Base-by-base conservation (phyloP, 805 yeast genomes). In the Lipomyces sp. region DNA sequence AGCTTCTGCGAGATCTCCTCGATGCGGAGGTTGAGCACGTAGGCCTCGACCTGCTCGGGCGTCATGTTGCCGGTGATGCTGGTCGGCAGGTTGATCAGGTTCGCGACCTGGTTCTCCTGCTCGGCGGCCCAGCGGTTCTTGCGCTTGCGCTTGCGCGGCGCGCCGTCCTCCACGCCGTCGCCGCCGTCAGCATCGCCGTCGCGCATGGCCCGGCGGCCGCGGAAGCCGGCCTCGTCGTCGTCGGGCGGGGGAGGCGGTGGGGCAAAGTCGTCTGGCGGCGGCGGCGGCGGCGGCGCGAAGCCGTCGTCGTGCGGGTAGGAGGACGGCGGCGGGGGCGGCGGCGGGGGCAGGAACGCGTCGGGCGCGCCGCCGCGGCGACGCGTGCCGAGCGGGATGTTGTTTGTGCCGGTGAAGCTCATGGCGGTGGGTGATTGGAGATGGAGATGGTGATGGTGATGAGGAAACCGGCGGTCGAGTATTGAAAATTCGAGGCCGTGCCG, bases 11-110 rank as follows among this genome's bases (percentile, higher is more conserved):
- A 77, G 49, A 91, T 81, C 64, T 91, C 98, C 53, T 86, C 87
- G 34, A 91, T 81, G 45, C 98, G 72, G 55, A 81, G 79, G 58
- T 79, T 72, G 28, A 81, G 74, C 11, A 71, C 72, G 44, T 64
- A 82, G 80, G 74, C 88, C 45, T 83, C 86, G 14, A 83, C 70
- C 65, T 93, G 98, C 65, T 93, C 98, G 7, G 77, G 76, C 0
- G 90, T 82, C 43, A 82, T 60, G 1, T 73, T 63, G 8, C 81
- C 78, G 2, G 71, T 68, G 26, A 79, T 69, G 11, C 62, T 61
- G 0, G 78, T 70, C 1, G 81, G 77, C 32, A 75, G 45, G 35
- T 41, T 58, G 28, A 54, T 50, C 36, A 60, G 43, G 34, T 59
- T 57, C 1, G 68, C 67, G 7, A 61, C 57, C 40, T 57, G 57